Evolutionary conservation across 2,329 filamentous ascomycete genomes (phyloP).

Genomic region (Hypoxylon rubiginosum): DNA sequence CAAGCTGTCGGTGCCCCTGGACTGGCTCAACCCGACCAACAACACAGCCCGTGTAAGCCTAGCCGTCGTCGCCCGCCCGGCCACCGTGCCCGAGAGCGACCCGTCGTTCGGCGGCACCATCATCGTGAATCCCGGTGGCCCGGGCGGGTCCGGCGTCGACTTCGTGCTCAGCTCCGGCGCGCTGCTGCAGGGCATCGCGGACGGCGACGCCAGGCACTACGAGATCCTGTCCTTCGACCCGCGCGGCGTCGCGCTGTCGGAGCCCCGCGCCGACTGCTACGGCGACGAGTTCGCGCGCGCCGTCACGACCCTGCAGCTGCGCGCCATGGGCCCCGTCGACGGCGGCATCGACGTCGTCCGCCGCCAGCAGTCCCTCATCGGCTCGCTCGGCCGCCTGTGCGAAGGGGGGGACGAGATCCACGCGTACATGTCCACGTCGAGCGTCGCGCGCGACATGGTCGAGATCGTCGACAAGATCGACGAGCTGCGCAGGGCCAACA

Average conservation of each 20-base stretch:
- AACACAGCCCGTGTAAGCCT: conserved; percentile 53
- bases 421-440: conserved; percentile 54
- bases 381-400: conserved; percentile 52
- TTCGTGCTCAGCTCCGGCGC: conserved; percentile 47
- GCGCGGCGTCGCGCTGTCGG: conserved; percentile 56
- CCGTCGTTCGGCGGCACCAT: conserved; percentile 59
- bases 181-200: conserved; percentile 49
- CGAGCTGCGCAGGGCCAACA: conserved; percentile 45
- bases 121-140: conserved; percentile 62
- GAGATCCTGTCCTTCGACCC: conserved; percentile 62
- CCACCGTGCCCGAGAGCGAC: conserved; percentile 55
- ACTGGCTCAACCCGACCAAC: conserved; percentile 55
- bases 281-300: conserved; percentile 50
- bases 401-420: conserved; percentile 49
- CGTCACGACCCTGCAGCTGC: conserved; percentile 44
- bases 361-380: conserved; percentile 46
- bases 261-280: conserved; percentile 58
- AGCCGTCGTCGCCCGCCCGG: conserved; percentile 59
- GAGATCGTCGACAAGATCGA: conserved; percentile 59
- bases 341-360: conserved; percentile 41
- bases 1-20: conserved; percentile 58
- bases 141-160: conserved; percentile 57
- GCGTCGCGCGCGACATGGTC: conserved; percentile 60
- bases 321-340: conserved; percentile 50
- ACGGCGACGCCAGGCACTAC: conserved; percentile 53